A percentile compares a stretch with the other conserved stretches of the same genome.
Conservation (phyloP, 78 protist genomes). For the Polysphondylium violaceum region DNA sequence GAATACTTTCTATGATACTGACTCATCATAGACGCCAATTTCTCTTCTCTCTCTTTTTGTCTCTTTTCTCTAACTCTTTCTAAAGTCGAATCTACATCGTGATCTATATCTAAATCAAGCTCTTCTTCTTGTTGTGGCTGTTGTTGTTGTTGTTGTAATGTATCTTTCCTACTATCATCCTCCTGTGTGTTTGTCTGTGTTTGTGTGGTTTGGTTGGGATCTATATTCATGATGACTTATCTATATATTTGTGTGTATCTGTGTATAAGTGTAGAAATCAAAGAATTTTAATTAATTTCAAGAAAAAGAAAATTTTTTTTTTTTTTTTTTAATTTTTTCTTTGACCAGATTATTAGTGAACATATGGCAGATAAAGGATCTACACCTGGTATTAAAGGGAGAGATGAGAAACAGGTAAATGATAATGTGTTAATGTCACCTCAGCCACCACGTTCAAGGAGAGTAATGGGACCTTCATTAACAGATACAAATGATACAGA, state of each 20-base stretch:
- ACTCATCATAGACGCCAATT: constrained; percentile 64
- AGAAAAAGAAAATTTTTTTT: too few species aligned
- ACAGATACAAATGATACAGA: neutral
- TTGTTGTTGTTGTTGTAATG: neutral
- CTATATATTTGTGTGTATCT: neutral
- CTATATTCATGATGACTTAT: too few species aligned
- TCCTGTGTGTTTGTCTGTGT: neutral
- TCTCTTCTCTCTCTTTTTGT: constrained; percentile 60
- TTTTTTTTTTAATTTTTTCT: neutral
- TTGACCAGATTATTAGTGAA: too few species aligned
- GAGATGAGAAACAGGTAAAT: too few species aligned
- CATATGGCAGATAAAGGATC: too few species aligned
- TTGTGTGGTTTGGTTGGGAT: too few species aligned
- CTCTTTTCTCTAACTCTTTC: constrained; percentile 22
- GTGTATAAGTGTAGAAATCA: neutral
- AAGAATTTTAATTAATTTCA: too few species aligned
- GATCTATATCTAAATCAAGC: neutral
- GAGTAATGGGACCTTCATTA: constrained; percentile 1
- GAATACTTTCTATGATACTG: constrained; percentile 53
- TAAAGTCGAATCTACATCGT: constrained; percentile 30
- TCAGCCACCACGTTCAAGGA: constrained; percentile 13
- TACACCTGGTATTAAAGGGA: too few species aligned
- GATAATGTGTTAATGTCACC: neutral
- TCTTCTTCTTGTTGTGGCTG: neutral
- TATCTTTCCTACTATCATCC: neutral